A percentile compares a stretch with the other conserved stretches of the same genome.
These are phyloP conservation scores for Amanita pseudoporphyria DNA, from an alignment of 768 basidiomycete species.

Conservation along the genomic window DNA sequence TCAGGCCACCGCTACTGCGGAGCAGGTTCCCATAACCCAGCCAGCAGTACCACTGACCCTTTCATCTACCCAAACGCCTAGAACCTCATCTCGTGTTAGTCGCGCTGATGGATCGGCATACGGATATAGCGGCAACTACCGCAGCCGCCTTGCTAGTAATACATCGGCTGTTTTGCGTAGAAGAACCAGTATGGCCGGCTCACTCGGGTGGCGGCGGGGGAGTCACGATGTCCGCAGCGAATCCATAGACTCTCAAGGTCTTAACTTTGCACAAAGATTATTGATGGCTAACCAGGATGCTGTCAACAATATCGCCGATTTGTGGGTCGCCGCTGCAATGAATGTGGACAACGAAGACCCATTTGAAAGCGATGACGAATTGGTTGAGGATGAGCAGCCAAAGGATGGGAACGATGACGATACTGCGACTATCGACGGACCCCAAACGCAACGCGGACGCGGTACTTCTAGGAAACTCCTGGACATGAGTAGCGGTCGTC, in stretches of 20 bases:
- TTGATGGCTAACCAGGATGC: slow-evolving; percentile 93
- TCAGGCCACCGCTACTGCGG: slow-evolving; percentile 25
- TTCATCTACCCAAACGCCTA: slow-evolving; percentile 27
- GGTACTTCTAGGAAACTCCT: slow-evolving; percentile 6
- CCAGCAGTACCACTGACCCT: slow-evolving; percentile 38
- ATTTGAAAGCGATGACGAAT: slow-evolving; percentile 50
- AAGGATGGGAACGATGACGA: slow-evolving; percentile 20
- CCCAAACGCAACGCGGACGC: slow-evolving; percentile 9
- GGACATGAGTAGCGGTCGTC: slow-evolving; percentile 1
- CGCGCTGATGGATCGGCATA: slow-evolving; percentile 71
- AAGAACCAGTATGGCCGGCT: slow-evolving; percentile 46
- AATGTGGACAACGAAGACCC: slow-evolving; percentile 89
- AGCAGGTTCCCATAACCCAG: slow-evolving; percentile 23
- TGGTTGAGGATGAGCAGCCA: slow-evolving; percentile 13
- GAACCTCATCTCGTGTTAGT: slow-evolving; percentile 46
- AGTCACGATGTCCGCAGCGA: slow-evolving; percentile 35
- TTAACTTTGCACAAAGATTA: slow-evolving; percentile 83
- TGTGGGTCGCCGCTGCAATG: slow-evolving; percentile 97
- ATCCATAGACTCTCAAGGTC: slow-evolving; percentile 33
- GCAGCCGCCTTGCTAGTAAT: slow-evolving; percentile 45
- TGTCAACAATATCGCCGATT: slow-evolving; percentile 88
- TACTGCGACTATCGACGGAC: slow-evolving; percentile 11
- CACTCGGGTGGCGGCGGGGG: slow-evolving; percentile 40
- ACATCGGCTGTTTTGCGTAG: slow-evolving; percentile 29
- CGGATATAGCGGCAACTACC: slow-evolving; percentile 55